Evolutionary conservation across 148 eudicot genomes (phyloP).

Genomic region (Amaranthus hypochondriacus): DNA sequence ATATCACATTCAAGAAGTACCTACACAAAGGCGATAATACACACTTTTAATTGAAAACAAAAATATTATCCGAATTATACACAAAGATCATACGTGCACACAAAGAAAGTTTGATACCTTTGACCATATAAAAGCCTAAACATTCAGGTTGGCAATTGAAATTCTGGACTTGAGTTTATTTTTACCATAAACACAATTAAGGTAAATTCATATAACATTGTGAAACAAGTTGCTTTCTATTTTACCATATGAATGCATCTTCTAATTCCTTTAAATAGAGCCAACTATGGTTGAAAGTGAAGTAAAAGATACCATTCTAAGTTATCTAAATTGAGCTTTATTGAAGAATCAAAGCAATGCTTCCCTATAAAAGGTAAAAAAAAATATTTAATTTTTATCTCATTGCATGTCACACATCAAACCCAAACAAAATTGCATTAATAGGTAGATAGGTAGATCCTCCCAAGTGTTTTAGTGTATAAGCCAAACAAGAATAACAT

Average conservation of each 20-base stretch:
- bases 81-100: not conserved
- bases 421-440: not conserved
- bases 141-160: no score
- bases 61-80: not conserved
- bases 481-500: no score
- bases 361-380: not conserved
- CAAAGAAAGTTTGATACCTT: not conserved
- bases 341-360: not conserved
- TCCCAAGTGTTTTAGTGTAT: no score
- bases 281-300: not conserved
- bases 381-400: not conserved
- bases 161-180: no score
- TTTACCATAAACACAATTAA: no score
- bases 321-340: not conserved
- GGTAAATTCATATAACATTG: no score
- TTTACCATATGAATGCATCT: not conserved
- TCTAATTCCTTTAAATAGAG: not conserved
- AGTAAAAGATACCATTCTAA: not conserved
- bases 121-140: no score
- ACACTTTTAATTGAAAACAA: not conserved
- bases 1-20: constrained; percentile 94
- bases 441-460: no score
- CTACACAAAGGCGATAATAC: constrained; percentile 31
- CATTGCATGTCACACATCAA: not conserved
- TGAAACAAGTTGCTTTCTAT: no score